Percentiles rank a stretch among this genome's conserved stretches.
phyloP scores from a whole-genome alignment of 345 rosid species.

The Boechera divaricarpa region DNA sequence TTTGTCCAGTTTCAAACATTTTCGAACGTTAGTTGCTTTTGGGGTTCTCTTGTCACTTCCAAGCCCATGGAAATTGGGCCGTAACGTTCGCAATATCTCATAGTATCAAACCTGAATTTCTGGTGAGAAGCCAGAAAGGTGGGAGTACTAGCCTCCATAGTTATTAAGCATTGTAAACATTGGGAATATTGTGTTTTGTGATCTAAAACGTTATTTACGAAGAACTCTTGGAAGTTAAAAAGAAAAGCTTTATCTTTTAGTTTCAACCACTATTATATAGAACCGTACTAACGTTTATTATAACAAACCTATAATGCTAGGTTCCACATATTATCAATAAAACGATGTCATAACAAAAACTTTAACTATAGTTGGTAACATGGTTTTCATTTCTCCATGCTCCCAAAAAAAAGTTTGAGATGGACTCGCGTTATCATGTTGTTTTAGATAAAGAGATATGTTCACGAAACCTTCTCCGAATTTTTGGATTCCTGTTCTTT shows the following conservation, averaged over 20 bases:
- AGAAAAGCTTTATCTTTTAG: too few species aligned
- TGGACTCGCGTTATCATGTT: neutral
- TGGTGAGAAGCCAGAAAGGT: neutral
- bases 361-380: neutral
- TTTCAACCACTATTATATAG: neutral
- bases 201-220: neutral
- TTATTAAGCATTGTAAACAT: neutral
- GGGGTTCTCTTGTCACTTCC: conserved; percentile 16
- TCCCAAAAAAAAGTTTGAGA: neutral
- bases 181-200: neutral
- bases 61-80: conserved; percentile 38
- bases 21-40: conserved; percentile 29
- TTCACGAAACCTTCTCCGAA: neutral
- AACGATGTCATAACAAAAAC: neutral
- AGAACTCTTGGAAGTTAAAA: neutral
- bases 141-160: neutral
- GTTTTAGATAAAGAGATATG: neutral
- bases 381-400: neutral
- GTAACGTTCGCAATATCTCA: neutral
- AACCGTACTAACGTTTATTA: too few species aligned
- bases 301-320: neutral
- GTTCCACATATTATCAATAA: neutral
- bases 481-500: neutral
- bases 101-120: neutral
- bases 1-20: neutral